These are phyloP conservation scores for Rhizopogon vulgaris DNA, from an alignment of 768 basidiomycete species.

Conservation along the genomic window DNA sequence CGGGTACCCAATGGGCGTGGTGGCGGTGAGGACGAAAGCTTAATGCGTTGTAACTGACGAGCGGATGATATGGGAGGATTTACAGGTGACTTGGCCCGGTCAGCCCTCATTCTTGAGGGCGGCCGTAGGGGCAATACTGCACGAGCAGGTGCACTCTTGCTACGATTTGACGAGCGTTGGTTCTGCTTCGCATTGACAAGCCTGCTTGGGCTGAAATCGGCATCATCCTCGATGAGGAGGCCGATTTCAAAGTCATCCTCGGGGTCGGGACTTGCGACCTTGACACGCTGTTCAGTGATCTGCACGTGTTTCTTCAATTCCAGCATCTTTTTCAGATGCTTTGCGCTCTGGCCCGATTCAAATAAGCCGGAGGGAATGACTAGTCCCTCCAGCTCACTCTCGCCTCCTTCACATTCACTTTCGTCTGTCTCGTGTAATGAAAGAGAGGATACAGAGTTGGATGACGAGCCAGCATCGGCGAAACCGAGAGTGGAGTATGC, in stretches of 20 bases:
- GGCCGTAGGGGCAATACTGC: slow-evolving; percentile 48
- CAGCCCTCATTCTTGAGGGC: slow-evolving; percentile 53
- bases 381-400: slow-evolving; percentile 75
- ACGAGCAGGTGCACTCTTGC: slow-evolving; percentile 54
- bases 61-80: slow-evolving; percentile 66
- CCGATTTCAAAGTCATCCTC: slow-evolving; percentile 87
- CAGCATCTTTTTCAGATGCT: slow-evolving; percentile 42
- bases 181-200: slow-evolving; percentile 47
- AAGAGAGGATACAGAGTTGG: slow-evolving; percentile 59
- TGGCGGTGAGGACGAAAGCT: slow-evolving; percentile 66
- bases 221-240: slow-evolving; percentile 77
- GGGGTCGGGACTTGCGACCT: slow-evolving; percentile 51
- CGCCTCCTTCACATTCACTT: slow-evolving; percentile 61
- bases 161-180: slow-evolving; percentile 42
- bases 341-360: slow-evolving; percentile 58
- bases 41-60: slow-evolving; percentile 61
- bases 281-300: slow-evolving; percentile 47
- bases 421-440: slow-evolving; percentile 69
- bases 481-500: slow-evolving; percentile 78
- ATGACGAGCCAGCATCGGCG: slow-evolving; percentile 63
- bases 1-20: slow-evolving; percentile 43
- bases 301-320: slow-evolving; percentile 51
- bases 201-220: slow-evolving; percentile 75
- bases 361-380: slow-evolving; percentile 74
- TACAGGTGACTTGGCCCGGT: slow-evolving; percentile 68